Conservation (phyloP, 2,329 filamentous ascomycete genomes). For the Phoma sp. region DNA sequence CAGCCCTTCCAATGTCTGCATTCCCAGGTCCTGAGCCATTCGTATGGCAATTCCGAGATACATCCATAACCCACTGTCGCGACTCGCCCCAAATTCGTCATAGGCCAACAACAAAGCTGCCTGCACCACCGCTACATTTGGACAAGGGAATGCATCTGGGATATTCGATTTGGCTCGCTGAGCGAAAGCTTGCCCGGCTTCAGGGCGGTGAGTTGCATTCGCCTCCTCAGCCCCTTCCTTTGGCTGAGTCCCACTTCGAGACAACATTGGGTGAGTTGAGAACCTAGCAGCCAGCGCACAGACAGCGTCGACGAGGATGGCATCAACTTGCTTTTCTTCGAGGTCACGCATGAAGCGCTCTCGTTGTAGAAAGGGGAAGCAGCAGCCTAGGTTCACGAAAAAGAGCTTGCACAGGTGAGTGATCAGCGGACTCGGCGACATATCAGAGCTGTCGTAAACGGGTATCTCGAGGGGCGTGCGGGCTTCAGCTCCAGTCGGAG, state of each 20-base stretch:
- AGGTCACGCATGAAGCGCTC: slow-evolving; percentile 76
- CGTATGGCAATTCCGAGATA: slow-evolving; percentile 87
- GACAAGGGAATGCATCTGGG: slow-evolving; percentile 81
- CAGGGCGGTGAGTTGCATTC: slow-evolving; percentile 55
- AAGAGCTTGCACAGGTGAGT: slow-evolving; percentile 79
- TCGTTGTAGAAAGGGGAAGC: slow-evolving; percentile 80
- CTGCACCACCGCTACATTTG: slow-evolving; percentile 82
- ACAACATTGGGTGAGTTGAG: slow-evolving; percentile 64
- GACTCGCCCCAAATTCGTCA: slow-evolving; percentile 85
- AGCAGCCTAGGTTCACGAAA: slow-evolving; percentile 82
- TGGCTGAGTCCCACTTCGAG: slow-evolving; percentile 56
- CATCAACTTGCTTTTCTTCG: slow-evolving; percentile 79
- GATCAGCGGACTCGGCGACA: slow-evolving; percentile 76
- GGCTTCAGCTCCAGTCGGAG: slow-evolving; percentile 44
- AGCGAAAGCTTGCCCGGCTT: slow-evolving; percentile 78
- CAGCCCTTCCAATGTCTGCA: slow-evolving; percentile 81
- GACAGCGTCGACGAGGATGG: slow-evolving; percentile 84
- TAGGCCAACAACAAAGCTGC: slow-evolving; percentile 84
- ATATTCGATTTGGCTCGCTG: slow-evolving; percentile 83
- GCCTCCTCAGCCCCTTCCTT: slow-evolving; percentile 28
- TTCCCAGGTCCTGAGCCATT: slow-evolving; percentile 78
- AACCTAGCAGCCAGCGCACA: slow-evolving; percentile 84
- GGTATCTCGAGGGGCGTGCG: slow-evolving; percentile 59
- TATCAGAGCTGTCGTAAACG: slow-evolving; percentile 76
- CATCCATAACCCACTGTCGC: slow-evolving; percentile 93